Conservation (phyloP, 352 stramenopile genomes). For the Pythium oligandrum region DNA sequence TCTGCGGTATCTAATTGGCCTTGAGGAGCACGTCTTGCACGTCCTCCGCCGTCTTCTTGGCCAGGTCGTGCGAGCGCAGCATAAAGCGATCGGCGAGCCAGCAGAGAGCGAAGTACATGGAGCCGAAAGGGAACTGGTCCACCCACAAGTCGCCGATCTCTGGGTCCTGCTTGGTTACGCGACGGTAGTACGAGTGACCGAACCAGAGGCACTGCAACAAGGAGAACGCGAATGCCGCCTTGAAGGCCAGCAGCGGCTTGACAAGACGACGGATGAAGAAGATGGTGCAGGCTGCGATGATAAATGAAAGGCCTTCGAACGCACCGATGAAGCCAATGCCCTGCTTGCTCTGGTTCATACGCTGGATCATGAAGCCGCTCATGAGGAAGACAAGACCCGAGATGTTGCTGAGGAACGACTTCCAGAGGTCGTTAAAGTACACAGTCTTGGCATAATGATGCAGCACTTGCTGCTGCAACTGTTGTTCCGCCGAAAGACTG, state of each 20-base stretch:
- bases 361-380: conserved; percentile 51
- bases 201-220: conserved; percentile 75
- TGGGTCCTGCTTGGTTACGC: conserved; percentile 32
- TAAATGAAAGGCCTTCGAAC: conserved; percentile 61
- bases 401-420: conserved; percentile 79
- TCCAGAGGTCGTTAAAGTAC: conserved; percentile 84
- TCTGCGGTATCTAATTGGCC: conserved; percentile 4
- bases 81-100: conserved; percentile 81
- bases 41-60: conserved; percentile 58
- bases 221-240: conserved; percentile 66
- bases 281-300: conserved; percentile 46
- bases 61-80: conserved; percentile 56
- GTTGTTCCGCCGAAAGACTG: conserved; percentile 18
- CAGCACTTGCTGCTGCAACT: conserved; percentile 60
- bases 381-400: conserved; percentile 63
- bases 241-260: conserved; percentile 68
- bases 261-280: conserved; percentile 63
- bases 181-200: conserved; percentile 39
- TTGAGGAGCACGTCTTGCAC: conserved; percentile 46
- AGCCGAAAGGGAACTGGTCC: conserved; percentile 66
- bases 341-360: conserved; percentile 39
- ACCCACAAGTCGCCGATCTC: conserved; percentile 49
- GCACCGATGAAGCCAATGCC: conserved; percentile 48
- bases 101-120: conserved; percentile 71
- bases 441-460: conserved; percentile 81